Evolutionary conservation across 352 stramenopile genomes (phyloP), one percentile per base, ranked within the genome.

Genomic region (Phytopythium vexans): DNA sequence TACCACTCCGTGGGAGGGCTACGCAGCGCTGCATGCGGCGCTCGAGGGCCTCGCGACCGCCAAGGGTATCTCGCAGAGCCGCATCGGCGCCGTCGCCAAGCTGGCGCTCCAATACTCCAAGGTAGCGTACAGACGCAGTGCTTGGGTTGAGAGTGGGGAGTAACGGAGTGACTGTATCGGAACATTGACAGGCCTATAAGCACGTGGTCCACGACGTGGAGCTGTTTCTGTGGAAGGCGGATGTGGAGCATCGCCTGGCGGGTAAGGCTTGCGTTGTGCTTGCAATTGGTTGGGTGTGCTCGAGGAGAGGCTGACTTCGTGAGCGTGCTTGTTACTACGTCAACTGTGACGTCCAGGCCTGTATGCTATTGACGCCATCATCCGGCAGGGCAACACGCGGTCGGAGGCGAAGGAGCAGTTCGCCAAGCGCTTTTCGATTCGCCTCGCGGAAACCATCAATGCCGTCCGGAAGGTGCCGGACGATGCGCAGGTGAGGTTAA

Each of bases 181-280:
- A n/a, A 12, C 6, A 10, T 10, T 27, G 21, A 34, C 58, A 94
- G 82, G 82, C 85, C 54, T 94, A 94, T 63, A 94, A 94, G 58
- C 82, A 86, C 50, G 84, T 94, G 41, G 84, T 94, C 52, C 82
- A 94, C 36, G 84, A 92, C 37, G 80, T 94, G 7, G 84, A 94
- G 67, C 64, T 83, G 34, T 89, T 92, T 63, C 39, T 94, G 41
- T 94, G 84, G 84, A 91, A 90, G 46, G 72, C 79, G 0, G 81
- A 94, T 34, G 62, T 79, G n/a, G 81, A 94, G 57, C 80, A 92
- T 54, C 80, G 82, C 41, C 65, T 94, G 34, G 83, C 74, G 71
- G 82, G 82, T 92, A 44, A 31, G 45, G 40, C 9, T 5, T 39
- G 8, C n/a, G 6, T 31, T 11, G 6, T 36, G 14, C 7, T 60